Evolutionary conservation across 768 basidiomycete species (phyloP).

Genomic region (Lactifluus hygrophoroides): DNA sequence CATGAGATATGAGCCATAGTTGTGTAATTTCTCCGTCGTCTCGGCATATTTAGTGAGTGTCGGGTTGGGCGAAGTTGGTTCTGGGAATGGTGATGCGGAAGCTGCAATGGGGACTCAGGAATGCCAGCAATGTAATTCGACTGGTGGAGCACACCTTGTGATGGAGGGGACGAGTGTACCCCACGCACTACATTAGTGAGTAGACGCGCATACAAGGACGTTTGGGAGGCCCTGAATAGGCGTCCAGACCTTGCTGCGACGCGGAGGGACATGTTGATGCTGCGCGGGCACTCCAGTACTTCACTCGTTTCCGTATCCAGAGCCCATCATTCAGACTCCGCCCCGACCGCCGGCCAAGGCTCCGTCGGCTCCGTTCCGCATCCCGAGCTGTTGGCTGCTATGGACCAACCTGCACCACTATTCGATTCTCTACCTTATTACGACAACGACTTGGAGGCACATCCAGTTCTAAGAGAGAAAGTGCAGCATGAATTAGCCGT

Average conservation of each 20-base stretch:
- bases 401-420: slow-evolving; percentile 29
- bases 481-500: slow-evolving; percentile 70
- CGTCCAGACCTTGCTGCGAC: slow-evolving; percentile 37
- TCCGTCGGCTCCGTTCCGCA: not conserved
- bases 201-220: slow-evolving; percentile 41
- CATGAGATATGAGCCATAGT: slow-evolving; percentile 86
- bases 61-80: slow-evolving; percentile 85
- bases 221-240: slow-evolving; percentile 34
- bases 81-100: slow-evolving; percentile 73
- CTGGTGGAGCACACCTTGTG: slow-evolving; percentile 36
- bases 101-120: slow-evolving; percentile 30
- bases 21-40: slow-evolving; percentile 73
- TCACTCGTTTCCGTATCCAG: too few species aligned
- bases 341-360: not conserved
- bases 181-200: slow-evolving; percentile 5
- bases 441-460: slow-evolving; percentile 82
- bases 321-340: slow-evolving; percentile 17
- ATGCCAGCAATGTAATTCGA: not conserved
- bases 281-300: too few species aligned
- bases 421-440: slow-evolving; percentile 92
- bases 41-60: slow-evolving; percentile 62
- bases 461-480: slow-evolving; percentile 60
- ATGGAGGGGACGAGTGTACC: slow-evolving; percentile 25
- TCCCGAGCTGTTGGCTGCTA: not conserved
- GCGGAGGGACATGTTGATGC: slow-evolving; percentile 35